Percentiles rank a stretch among this genome's conserved stretches.
These are phyloP conservation scores for Halophytophthora batemanensis DNA, from an alignment of 352 stramenopile species.

Conservation along the genomic window DNA sequence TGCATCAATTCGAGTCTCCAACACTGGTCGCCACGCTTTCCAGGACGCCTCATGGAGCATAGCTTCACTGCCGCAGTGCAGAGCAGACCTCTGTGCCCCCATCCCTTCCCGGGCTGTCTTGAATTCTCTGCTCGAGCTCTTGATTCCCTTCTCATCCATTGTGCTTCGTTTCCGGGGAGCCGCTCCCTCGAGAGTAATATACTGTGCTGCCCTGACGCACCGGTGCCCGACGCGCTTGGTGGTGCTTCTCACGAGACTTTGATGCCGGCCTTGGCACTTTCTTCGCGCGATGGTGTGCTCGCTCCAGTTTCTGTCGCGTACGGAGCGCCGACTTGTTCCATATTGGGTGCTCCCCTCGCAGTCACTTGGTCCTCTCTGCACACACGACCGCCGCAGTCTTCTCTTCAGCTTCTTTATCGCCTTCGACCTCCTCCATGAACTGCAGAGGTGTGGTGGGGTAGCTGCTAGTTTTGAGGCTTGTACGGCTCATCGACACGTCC, in stretches of 20 bases:
- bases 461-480: no score
- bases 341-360: not conserved
- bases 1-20: no score
- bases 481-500: no score
- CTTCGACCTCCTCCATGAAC: no score
- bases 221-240: slow-evolving; percentile 3
- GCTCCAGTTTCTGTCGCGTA: not conserved
- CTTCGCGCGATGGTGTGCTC: slow-evolving; percentile 1
- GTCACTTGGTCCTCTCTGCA: not conserved
- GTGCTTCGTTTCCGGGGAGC: slow-evolving; percentile 7
- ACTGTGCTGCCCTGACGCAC: slow-evolving; percentile 8
- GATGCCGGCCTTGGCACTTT: slow-evolving; percentile 5
- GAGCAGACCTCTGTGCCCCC: no score
- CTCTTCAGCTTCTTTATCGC: slow-evolving; percentile 3
- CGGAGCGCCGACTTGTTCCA: slow-evolving; percentile 2
- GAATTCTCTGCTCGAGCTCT: no score
- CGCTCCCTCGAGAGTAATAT: not conserved
- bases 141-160: slow-evolving; percentile 2
- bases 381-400: not conserved
- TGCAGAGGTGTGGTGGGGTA: no score
- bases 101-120: no score
- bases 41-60: no score
- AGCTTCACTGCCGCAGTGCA: no score
- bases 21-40: no score
- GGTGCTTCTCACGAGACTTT: not conserved